phyloP scores from a whole-genome alignment of 257 asterid genomes.

The Rehmannia glutinosa region DNA sequence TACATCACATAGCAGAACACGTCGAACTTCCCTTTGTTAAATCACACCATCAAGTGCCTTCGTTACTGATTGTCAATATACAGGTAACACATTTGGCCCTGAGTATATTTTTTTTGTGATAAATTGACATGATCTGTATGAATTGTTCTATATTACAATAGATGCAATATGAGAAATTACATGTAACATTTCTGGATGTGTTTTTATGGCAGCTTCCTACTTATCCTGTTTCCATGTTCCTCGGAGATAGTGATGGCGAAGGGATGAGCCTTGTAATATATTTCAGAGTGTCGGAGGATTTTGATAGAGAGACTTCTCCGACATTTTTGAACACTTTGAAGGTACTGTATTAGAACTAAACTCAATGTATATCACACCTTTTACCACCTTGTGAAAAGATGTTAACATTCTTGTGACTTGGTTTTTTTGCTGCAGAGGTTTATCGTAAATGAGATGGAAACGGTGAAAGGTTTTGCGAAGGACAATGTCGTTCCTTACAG shows the following conservation, averaged over 20 bases:
- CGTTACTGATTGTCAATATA: constrained; percentile 65
- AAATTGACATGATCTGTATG: no score
- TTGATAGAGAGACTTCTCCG: constrained; percentile 42
- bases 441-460: constrained; percentile 63
- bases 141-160: neutral
- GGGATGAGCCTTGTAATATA: constrained; percentile 84
- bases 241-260: constrained; percentile 76
- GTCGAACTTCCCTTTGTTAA: constrained; percentile 57
- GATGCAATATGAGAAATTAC: neutral
- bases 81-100: constrained; percentile 53
- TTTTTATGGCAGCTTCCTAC: no score
- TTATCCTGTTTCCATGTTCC: neutral
- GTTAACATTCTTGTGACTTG: constrained; percentile 71
- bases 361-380: no score
- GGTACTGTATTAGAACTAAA: constrained; percentile 39
- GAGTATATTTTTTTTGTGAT: no score
- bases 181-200: constrained; percentile 2
- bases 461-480: constrained; percentile 53
- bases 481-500: constrained; percentile 61
- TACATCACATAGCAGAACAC: constrained; percentile 74
- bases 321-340: constrained; percentile 52
- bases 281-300: constrained; percentile 62
- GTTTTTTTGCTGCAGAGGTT: constrained; percentile 41
- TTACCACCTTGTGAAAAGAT: constrained; percentile 77
- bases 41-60: constrained; percentile 52